Base-by-base conservation (phyloP, 108 stramenopile species). In the Nitzschia inconspicua region DNA sequence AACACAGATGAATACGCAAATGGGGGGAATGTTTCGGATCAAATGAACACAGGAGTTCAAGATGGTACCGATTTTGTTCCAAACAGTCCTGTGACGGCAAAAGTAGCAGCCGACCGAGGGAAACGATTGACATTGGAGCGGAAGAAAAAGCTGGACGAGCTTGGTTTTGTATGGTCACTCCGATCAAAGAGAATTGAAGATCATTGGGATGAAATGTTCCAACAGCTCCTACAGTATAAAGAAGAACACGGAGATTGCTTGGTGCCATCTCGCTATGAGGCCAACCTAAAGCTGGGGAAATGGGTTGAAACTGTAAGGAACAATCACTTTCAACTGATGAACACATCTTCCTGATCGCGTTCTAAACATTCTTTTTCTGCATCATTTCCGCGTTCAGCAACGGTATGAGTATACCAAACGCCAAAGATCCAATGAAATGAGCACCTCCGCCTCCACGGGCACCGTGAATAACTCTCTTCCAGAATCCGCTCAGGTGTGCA, bases 121-220 rank as follows among this genome's bases (percentile, higher is more conserved):
- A 20, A 47, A 19, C 18, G 20, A 19, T 10, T 69, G 3, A 68
- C 67, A 13, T 24, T 50, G 14, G 75, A 79, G 32, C 63, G 79
- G 22, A 78, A 77, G 50, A 65, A 57, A 18, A 57, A 60, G 26
- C 47, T 84, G 20, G 83, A 84, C 46, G 64, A 14, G 0, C 53
- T 84, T 44, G 83, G 83, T 1, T 80, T 84, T 62, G 74, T 76
- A 3, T 84, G 83, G 83, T 70, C 71, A 16, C 47, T 83, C n/a
- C 75, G 78, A 4, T 63, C 22, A 47, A 79, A 80, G 42, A 37
- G 79, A 23, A 72, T 80, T 24, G 79, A 80, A 34, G 79, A 80
- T 64, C 75, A 76, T 46, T 80, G 79, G 79, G 79, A 80, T 47
- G 61, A 69, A 66, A 81, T 65, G 77, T 73, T 78, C 36, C 39